A percentile compares a stretch with the other conserved stretches of the same genome.
Conservation (phyloP, 2,329 filamentous ascomycete species). For the Remersonia thermophila region DNA sequence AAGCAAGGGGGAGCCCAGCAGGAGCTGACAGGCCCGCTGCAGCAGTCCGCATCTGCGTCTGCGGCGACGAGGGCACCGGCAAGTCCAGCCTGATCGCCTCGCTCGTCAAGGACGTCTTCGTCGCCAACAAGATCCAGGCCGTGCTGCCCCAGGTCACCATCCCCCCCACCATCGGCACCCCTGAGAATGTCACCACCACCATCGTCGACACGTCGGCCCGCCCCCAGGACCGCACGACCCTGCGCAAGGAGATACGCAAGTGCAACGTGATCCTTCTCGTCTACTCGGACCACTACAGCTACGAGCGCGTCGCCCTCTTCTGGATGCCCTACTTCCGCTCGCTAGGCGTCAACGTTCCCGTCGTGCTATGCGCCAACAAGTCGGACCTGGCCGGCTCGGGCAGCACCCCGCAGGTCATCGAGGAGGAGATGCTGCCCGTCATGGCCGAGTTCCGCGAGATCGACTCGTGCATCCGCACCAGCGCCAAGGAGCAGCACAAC, state of each 20-base stretch:
- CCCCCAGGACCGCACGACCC: conserved; percentile 78
- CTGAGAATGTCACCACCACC: conserved; percentile 92
- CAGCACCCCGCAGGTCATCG: conserved; percentile 70
- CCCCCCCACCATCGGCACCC: conserved; percentile 81
- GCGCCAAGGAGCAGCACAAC: conserved; percentile 81
- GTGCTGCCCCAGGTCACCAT: conserved; percentile 93
- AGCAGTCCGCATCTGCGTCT: conserved; percentile 80
- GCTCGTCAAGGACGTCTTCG: conserved; percentile 93
- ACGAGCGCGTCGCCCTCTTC: conserved; percentile 90
- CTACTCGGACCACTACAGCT: conserved; percentile 98
- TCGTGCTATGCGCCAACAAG: conserved; percentile 95
- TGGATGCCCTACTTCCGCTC: conserved; percentile 98
- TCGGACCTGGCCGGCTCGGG: conserved; percentile 71
- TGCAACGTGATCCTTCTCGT: conserved; percentile 94
- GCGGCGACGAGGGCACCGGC: conserved; percentile 90
- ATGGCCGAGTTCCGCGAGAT: conserved; percentile 99
- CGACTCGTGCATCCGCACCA: conserved; percentile 92
- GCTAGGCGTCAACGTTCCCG: conserved; percentile 94
- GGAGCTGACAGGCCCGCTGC: too few relatives aligned
- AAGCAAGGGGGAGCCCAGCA: too few relatives aligned
- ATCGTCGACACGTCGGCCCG: conserved; percentile 95
- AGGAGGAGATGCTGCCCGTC: conserved; percentile 95
- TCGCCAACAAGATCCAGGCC: conserved; percentile 87
- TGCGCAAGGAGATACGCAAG: conserved; percentile 91
- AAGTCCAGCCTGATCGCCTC: conserved; percentile 91